Conservation (phyloP, 768 basidiomycete species). For the Naganishia onofrii region DNA sequence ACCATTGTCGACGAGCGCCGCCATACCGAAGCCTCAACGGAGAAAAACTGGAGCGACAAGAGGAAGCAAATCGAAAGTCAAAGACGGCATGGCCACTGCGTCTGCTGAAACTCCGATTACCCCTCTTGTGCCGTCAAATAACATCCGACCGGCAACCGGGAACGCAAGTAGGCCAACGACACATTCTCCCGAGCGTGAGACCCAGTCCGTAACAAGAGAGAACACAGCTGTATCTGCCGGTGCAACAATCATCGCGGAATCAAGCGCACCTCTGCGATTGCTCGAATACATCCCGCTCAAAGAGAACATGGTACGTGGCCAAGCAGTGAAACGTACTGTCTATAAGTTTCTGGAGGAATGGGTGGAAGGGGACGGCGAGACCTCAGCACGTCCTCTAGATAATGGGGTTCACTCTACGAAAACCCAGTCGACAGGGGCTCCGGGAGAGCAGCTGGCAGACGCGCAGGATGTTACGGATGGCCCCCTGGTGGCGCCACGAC, state of each 20-base stretch:
- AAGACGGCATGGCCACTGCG: background rate
- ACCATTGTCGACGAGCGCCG: background rate
- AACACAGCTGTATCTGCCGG: slow-evolving; percentile 1
- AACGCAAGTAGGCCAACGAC: slow-evolving; percentile 15
- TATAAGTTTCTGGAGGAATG: slow-evolving; percentile 40
- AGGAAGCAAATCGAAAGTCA: slow-evolving; percentile 6
- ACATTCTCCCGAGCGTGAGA: slow-evolving; percentile 17
- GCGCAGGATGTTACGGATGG: background rate
- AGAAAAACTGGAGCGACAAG: slow-evolving; percentile 9
- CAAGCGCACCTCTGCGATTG: slow-evolving; percentile 22
- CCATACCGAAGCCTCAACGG: background rate
- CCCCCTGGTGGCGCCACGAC: slow-evolving; percentile 35
- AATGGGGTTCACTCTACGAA: background rate
- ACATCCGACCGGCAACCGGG: slow-evolving; percentile 10
- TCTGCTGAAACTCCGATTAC: background rate
- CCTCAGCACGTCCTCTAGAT: background rate
- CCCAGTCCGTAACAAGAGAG: slow-evolving; percentile 5
- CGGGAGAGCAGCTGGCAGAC: background rate
- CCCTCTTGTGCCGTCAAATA: background rate
- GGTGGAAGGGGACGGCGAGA: slow-evolving; percentile 33
- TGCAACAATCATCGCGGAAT: background rate
- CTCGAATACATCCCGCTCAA: slow-evolving; percentile 46
- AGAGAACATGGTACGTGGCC: slow-evolving; percentile 9
- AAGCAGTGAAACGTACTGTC: background rate
- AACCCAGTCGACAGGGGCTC: background rate